Conservation (phyloP, 2,329 filamentous ascomycete genomes). For the Microdochium nivale region DNA sequence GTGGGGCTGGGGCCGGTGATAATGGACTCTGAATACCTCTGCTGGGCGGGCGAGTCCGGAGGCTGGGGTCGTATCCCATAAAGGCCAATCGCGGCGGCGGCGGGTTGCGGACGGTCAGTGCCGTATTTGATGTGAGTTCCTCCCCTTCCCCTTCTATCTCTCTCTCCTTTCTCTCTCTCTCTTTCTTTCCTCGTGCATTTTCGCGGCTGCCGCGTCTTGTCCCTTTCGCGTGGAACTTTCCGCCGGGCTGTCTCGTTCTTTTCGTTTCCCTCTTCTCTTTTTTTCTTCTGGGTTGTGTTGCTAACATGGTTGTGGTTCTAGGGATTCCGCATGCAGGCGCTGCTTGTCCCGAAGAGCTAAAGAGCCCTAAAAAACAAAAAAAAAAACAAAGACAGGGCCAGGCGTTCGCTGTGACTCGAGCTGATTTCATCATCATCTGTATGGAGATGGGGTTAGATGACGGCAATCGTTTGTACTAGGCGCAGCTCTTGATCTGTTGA, state of each 20-base stretch:
- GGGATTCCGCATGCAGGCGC: conserved; percentile 9
- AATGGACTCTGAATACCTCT: conserved; percentile 9
- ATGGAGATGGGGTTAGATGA: too few species aligned
- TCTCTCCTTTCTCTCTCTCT: not conserved
- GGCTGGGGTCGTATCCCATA: not conserved
- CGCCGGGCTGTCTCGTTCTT: too few species aligned
- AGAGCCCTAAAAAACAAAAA: too few species aligned
- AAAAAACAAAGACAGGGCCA: too few species aligned
- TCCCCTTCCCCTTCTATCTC: not conserved
- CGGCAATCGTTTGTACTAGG: too few species aligned
- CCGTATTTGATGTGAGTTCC: conserved; percentile 14
- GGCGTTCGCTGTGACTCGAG: too few species aligned
- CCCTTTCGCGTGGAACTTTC: too few species aligned
- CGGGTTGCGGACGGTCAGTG: conserved; percentile 7
- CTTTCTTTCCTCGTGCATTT: not conserved
- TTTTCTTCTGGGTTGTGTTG: conserved; percentile 1
- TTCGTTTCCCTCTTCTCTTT: not conserved
- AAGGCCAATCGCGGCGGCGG: not conserved
- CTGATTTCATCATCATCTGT: too few species aligned
- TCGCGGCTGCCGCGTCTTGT: too few species aligned
- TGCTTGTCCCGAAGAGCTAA: conserved; percentile 4
- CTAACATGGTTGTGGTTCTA: not conserved
- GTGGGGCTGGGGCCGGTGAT: too few species aligned
- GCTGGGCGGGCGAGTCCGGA: conserved; percentile 9
- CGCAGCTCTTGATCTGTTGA: too few species aligned